Percentiles rank a stretch among this genome's conserved stretches.
These are phyloP conservation scores for Suhomyces maxii DNA, from an alignment of 1,139 yeast species.

Conservation along the genomic window DNA sequence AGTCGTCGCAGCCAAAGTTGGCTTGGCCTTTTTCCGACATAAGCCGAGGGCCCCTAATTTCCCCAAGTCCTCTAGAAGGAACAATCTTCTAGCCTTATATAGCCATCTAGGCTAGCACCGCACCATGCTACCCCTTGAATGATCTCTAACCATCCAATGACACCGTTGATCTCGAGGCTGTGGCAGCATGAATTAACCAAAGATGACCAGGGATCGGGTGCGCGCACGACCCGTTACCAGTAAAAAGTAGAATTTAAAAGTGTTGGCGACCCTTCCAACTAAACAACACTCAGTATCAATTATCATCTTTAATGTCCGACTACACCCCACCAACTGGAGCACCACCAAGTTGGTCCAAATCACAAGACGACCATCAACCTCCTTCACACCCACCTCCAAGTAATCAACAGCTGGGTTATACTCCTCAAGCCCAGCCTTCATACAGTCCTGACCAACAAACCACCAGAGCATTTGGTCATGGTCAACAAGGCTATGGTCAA, in stretches of 20 bases:
- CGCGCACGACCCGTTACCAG: neutral
- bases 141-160: too few species aligned
- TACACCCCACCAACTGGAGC: conserved; percentile 48
- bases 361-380: conserved; percentile 9
- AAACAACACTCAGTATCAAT: neutral
- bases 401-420: conserved; percentile 20
- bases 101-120: too few species aligned
- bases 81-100: too few species aligned
- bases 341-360: conserved; percentile 44
- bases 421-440: conserved; percentile 40
- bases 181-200: too few species aligned
- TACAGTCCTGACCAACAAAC: conserved; percentile 29
- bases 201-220: too few species aligned
- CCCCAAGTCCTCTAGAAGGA: too few species aligned
- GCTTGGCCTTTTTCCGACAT: too few species aligned
- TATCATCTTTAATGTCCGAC: neutral
- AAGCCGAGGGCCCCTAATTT: too few species aligned
- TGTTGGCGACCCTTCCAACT: neutral
- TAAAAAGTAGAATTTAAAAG: too few species aligned
- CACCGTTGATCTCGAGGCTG: too few species aligned
- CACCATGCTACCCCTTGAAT: too few species aligned
- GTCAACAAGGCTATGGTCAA: conserved; percentile 36
- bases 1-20: too few species aligned
- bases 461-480: conserved; percentile 35
- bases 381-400: conserved; percentile 30